These are phyloP conservation scores for Schizochytrium sp. DNA, from an alignment of 108 stramenopile genomes.

Conservation along the genomic window DNA sequence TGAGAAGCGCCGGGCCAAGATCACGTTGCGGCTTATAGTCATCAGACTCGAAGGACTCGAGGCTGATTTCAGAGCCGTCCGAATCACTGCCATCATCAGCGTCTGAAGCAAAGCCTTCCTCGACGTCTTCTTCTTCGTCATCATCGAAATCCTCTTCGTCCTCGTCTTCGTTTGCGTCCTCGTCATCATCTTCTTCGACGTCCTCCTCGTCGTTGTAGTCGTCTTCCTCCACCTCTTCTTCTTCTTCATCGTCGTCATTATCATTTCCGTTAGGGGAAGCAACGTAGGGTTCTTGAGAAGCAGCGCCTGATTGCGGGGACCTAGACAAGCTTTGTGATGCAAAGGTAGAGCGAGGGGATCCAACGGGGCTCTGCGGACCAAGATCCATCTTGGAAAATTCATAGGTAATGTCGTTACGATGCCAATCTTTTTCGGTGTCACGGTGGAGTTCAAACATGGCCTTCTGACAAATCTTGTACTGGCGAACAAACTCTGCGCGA, in stretches of 20 bases:
- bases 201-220: not conserved
- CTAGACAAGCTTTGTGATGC: not conserved
- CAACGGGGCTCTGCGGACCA: not conserved
- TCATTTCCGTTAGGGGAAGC: not conserved
- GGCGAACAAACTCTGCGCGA: not conserved
- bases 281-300: not conserved
- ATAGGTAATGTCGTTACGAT: not conserved
- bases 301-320: not conserved
- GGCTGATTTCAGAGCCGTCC: slow-evolving; percentile 14
- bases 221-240: not conserved
- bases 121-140: not conserved
- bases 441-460: slow-evolving; percentile 19
- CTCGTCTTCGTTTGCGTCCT: not conserved
- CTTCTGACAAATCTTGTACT: slow-evolving; percentile 1
- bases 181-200: not conserved
- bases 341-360: not conserved
- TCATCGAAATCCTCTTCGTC: not conserved
- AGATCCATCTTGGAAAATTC: not conserved
- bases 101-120: slow-evolving; percentile 36
- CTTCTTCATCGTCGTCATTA: not conserved
- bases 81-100: not conserved
- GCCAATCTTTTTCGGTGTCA: slow-evolving; percentile 16
- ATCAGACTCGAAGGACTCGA: slow-evolving; percentile 35
- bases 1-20: slow-evolving; percentile 19
- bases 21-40: slow-evolving; percentile 27